phyloP scores from a whole-genome alignment of 2,329 filamentous ascomycete species.

The Talaromyces verruculosus region DNA sequence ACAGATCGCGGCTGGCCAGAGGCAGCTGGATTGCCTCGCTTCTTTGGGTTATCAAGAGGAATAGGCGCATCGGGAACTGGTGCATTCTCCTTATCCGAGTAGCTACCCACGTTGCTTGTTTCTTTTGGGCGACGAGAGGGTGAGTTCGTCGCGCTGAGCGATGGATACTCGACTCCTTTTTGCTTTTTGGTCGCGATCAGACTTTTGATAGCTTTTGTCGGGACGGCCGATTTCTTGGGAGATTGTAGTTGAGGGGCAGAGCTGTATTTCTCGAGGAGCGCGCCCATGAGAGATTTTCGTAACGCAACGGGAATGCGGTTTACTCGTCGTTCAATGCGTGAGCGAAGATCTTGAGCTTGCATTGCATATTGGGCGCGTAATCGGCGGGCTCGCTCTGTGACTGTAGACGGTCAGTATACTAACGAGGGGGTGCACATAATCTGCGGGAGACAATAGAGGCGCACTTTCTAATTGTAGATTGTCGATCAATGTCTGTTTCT shows the following conservation, averaged over 20 bases:
- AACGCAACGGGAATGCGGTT: constrained; percentile 83
- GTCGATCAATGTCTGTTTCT: constrained; percentile 85
- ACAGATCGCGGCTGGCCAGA: constrained; percentile 42
- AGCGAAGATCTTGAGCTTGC: constrained; percentile 79
- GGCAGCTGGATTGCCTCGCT: constrained; percentile 52
- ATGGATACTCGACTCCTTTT: constrained; percentile 30
- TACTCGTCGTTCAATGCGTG: constrained; percentile 86
- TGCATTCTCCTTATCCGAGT: constrained; percentile 75
- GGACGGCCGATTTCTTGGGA: constrained; percentile 34
- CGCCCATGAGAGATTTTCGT: constrained; percentile 77
- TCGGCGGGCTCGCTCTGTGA: constrained; percentile 83
- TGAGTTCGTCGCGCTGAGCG: constrained; percentile 30
- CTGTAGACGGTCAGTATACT: constrained; percentile 47
- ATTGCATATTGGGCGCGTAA: constrained; percentile 85
- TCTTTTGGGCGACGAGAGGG: constrained; percentile 31
- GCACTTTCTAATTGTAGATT: constrained; percentile 86
- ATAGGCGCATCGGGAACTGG: constrained; percentile 43
- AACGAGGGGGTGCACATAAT: not conserved
- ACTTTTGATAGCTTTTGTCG: constrained; percentile 32
- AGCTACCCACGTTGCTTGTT: constrained; percentile 61
- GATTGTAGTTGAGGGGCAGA: constrained; percentile 28
- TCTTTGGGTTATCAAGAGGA: constrained; percentile 68
- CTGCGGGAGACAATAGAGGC: constrained; percentile 31
- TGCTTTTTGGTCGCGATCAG: constrained; percentile 30
- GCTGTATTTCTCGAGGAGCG: constrained; percentile 63